phyloP scores from a whole-genome alignment of 1,284 basidiomycete genomes.

The Austroboletus novae-zelandiae region DNA sequence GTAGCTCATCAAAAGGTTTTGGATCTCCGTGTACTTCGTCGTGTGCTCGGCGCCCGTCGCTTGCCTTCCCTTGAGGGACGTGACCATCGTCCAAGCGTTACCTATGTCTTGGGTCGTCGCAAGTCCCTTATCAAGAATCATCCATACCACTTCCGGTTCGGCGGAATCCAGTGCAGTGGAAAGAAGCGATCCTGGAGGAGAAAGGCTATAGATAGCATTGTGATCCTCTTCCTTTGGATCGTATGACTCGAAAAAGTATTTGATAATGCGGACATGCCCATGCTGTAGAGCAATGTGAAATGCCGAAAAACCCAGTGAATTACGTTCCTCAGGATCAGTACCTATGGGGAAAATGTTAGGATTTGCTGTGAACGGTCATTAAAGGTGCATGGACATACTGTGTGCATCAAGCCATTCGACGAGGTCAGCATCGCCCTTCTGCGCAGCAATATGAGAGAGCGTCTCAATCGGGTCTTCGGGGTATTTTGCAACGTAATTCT shows the following conservation, averaged over 20 bases:
- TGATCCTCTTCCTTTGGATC: conserved; percentile 48
- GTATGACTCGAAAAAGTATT: conserved; percentile 58
- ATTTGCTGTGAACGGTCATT: conserved; percentile 21
- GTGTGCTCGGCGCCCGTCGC: conserved; percentile 19
- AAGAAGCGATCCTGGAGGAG: conserved; percentile 43
- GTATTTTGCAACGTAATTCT: conserved; percentile 43
- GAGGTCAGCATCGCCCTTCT: conserved; percentile 51
- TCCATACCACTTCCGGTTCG: conserved; percentile 60
- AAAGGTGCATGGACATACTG: conserved; percentile 43
- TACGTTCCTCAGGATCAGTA: conserved; percentile 67
- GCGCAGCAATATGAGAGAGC: conserved; percentile 62
- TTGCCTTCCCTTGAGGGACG: conserved; percentile 36
- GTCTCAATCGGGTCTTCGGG: conserved; percentile 62
- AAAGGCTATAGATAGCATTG: conserved; percentile 44
- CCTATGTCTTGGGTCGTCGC: conserved; percentile 47
- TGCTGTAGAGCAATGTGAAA: conserved; percentile 63
- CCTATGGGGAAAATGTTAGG: conserved; percentile 39
- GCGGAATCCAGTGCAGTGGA: conserved; percentile 55
- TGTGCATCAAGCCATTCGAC: conserved; percentile 69
- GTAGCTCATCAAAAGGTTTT: conserved; percentile 51
- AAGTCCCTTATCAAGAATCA: conserved; percentile 57
- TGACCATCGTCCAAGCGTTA: conserved; percentile 49
- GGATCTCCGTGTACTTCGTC: conserved; percentile 48
- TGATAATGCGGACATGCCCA: conserved; percentile 49
- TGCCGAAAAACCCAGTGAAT: conserved; percentile 54